phyloP scores from a whole-genome alignment of 805 yeast species.

The Yamadazyma akitaensis region DNA sequence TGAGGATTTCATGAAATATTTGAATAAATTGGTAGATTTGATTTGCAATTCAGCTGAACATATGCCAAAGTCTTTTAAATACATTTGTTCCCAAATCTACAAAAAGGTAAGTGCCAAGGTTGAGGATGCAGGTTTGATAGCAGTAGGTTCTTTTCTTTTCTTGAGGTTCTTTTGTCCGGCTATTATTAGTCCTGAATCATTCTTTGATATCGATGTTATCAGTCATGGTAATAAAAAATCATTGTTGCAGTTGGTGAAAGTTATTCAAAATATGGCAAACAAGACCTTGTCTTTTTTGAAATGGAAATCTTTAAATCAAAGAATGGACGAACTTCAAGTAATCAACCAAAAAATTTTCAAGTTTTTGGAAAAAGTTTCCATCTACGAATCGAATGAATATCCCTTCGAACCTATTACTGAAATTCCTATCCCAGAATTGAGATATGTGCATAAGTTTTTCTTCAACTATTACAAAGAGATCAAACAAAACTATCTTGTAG shows the following conservation, averaged over 20 bases:
- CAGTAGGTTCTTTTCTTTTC: constrained; percentile 85
- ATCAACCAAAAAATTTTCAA: constrained; percentile 26
- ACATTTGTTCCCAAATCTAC: constrained; percentile 66
- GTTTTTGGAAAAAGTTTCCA: constrained; percentile 27
- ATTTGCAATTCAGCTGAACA: constrained; percentile 51
- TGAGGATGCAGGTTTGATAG: constrained; percentile 56
- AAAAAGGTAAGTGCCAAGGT: constrained; percentile 56
- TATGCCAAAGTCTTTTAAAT: constrained; percentile 70
- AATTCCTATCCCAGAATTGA: constrained; percentile 34
- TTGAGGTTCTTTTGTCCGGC: constrained; percentile 88
- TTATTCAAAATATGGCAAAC: constrained; percentile 83
- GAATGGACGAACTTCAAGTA: constrained; percentile 35
- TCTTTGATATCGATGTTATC: constrained; percentile 27
- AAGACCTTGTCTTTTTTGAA: constrained; percentile 65
- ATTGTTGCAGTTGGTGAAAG: constrained; percentile 74
- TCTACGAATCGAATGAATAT: constrained; percentile 16
- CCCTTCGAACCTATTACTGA: constrained; percentile 24
- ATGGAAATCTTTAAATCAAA: constrained; percentile 52
- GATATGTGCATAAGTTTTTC: constrained; percentile 40
- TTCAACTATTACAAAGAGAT: constrained; percentile 33
- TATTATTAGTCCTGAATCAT: constrained; percentile 79
- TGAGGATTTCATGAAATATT: constrained; percentile 52
- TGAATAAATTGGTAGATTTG: constrained; percentile 54
- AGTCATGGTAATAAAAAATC: constrained; percentile 53
- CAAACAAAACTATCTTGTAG: constrained; percentile 26